Percentiles rank a stretch among this genome's conserved stretches.
phyloP scores from a whole-genome alignment of 129 eudicot genomes.

The Flaveria robusta region DNA sequence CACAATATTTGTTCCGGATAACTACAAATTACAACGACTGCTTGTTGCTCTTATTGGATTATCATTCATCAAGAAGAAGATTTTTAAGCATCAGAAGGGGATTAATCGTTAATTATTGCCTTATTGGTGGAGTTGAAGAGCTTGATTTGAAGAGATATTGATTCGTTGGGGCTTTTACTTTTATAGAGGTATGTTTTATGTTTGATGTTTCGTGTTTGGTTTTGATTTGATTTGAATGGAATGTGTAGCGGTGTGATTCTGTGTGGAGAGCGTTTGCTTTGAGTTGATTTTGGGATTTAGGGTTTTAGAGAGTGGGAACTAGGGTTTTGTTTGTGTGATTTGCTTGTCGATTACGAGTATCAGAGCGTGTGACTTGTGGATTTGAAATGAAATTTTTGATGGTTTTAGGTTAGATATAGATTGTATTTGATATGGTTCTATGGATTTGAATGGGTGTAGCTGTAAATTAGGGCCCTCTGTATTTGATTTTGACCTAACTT shows the following conservation, averaged over 20 bases:
- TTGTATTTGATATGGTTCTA: neutral
- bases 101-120: neutral
- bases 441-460: neutral
- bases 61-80: neutral
- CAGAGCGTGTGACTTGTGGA: neutral
- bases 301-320: neutral
- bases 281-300: neutral
- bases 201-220: neutral
- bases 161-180: conserved; percentile 7
- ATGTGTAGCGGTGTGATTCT: neutral
- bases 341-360: neutral
- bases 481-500: neutral
- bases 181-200: conserved; percentile 9
- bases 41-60: no score
- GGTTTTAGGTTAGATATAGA: neutral
- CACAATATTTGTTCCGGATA: neutral
- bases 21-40: neutral
- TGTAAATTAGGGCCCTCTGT: neutral
- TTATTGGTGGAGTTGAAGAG: neutral
- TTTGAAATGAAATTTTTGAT: neutral
- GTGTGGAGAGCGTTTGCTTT: neutral
- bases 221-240: neutral
- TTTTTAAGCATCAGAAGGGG: neutral
- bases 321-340: conserved; percentile 22
- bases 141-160: neutral